Evolutionary conservation across 495 filamentous ascomycete species (phyloP).

Genomic region (Sabuloglossum arenarium): DNA sequence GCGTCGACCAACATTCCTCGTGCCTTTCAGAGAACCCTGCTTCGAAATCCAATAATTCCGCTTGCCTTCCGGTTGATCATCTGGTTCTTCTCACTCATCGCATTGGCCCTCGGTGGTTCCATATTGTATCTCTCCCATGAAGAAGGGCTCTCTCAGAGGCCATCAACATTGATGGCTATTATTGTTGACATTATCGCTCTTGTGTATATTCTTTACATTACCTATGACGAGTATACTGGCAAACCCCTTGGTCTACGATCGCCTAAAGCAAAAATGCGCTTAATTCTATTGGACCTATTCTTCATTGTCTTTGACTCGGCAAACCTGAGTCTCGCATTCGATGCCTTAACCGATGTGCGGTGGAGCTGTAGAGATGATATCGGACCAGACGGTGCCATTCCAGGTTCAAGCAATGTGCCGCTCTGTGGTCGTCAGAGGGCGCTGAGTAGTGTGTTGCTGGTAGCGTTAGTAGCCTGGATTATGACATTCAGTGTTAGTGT

Average conservation of each 20-base stretch:
- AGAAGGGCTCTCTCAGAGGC: slow-evolving; percentile 28
- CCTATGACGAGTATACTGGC: slow-evolving; percentile 86
- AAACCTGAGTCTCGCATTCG: slow-evolving; percentile 77
- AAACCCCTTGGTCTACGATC: slow-evolving; percentile 78
- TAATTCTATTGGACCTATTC: slow-evolving; percentile 77
- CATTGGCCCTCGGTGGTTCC: slow-evolving; percentile 56
- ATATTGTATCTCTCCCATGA: slow-evolving; percentile 16
- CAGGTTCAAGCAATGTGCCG: slow-evolving; percentile 14
- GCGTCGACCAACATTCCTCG: background rate
- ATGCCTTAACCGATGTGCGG: slow-evolving; percentile 50
- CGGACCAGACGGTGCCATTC: background rate
- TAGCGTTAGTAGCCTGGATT: slow-evolving; percentile 76
- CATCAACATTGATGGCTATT: slow-evolving; percentile 76
- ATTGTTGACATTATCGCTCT: slow-evolving; percentile 76
- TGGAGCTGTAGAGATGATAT: slow-evolving; percentile 32
- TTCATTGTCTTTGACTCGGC: slow-evolving; percentile 94
- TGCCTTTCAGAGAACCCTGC: slow-evolving; percentile 8
- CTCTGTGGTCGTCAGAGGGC: slow-evolving; percentile 57
- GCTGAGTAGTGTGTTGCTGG: slow-evolving; percentile 56
- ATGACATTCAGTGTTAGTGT: slow-evolving; percentile 77
- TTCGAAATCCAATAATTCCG: slow-evolving; percentile 71
- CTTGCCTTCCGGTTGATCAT: slow-evolving; percentile 66
- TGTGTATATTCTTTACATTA: slow-evolving; percentile 80
- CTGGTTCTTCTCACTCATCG: slow-evolving; percentile 59
- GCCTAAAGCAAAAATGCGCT: slow-evolving; percentile 60